phyloP scores from a whole-genome alignment of 169 alveolate species.

The Prorocentrum cordatum region DNA sequence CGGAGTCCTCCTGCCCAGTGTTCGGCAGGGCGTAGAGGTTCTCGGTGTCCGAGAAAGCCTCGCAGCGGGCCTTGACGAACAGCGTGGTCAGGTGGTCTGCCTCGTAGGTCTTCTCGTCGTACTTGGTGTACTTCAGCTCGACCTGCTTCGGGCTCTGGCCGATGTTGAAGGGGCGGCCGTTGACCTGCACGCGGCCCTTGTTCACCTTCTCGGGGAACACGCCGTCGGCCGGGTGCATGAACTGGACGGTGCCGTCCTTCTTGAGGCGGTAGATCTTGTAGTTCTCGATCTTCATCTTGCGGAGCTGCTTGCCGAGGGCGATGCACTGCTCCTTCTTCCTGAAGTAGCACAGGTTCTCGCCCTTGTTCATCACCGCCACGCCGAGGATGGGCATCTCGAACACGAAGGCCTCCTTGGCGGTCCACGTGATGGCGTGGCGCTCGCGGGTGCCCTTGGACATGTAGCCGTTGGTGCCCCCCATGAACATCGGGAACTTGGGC shows the following conservation, averaged over 20 bases:
- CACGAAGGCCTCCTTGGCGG: slow-evolving; percentile 20
- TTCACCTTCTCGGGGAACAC: slow-evolving; percentile 69
- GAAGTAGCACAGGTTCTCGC: slow-evolving; percentile 68
- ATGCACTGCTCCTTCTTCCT: slow-evolving; percentile 71
- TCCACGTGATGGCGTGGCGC: slow-evolving; percentile 66
- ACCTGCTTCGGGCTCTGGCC: slow-evolving; percentile 32
- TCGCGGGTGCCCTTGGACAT: slow-evolving; percentile 62
- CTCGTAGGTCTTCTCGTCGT: slow-evolving; percentile 21
- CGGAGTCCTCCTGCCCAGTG: too few relatives aligned
- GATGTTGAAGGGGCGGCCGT: slow-evolving; percentile 65
- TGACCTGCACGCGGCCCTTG: slow-evolving; percentile 66
- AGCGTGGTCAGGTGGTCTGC: slow-evolving; percentile 59
- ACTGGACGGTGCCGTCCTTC: slow-evolving; percentile 64
- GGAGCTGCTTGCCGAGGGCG: slow-evolving; percentile 60
- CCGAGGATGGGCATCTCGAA: slow-evolving; percentile 61
- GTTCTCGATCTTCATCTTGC: slow-evolving; percentile 63
- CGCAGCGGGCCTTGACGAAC: slow-evolving; percentile 47
- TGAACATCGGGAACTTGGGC: slow-evolving; percentile 60
- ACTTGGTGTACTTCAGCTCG: slow-evolving; percentile 60
- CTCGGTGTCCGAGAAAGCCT: slow-evolving; percentile 41
- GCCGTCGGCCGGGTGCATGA: slow-evolving; percentile 64
- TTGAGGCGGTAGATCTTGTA: slow-evolving; percentile 64
- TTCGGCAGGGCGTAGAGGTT: slow-evolving; percentile 58
- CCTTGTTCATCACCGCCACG: slow-evolving; percentile 58
- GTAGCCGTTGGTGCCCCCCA: slow-evolving; percentile 48